A percentile compares a stretch with the other conserved stretches of the same genome.
phyloP scores from a whole-genome alignment of 2,329 filamentous ascomycete genomes.

The Fonsecaea nubica region DNA sequence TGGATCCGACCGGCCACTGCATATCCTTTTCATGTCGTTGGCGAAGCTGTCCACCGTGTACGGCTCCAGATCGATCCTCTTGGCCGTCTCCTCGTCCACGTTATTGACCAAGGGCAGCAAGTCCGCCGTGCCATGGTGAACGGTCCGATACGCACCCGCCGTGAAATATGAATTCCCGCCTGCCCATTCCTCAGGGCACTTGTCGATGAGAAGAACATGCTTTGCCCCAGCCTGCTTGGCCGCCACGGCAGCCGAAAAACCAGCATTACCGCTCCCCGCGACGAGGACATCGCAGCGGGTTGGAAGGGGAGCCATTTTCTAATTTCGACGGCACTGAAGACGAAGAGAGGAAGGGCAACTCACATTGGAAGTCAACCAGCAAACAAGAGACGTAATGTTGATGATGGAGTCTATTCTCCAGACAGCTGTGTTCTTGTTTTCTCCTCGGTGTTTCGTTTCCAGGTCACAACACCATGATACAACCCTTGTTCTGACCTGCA shows the following conservation, averaged over 20 bases:
- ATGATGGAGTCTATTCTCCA: not conserved
- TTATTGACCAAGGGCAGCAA: conserved; percentile 69
- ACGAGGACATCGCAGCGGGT: conserved; percentile 54
- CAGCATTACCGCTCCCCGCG: conserved; percentile 69
- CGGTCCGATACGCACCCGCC: conserved; percentile 67
- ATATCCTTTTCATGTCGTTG: conserved; percentile 64
- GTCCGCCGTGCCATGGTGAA: conserved; percentile 62
- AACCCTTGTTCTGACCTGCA: not conserved
- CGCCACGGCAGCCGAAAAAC: conserved; percentile 65
- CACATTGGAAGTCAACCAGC: not conserved
- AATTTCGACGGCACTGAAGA: too few relatives aligned
- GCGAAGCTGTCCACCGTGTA: conserved; percentile 64
- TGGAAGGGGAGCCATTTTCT: conserved; percentile 12
- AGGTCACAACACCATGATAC: not conserved
- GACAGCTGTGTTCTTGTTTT: not conserved
- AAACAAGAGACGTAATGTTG: not conserved
- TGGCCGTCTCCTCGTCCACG: conserved; percentile 49
- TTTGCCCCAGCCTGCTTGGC: conserved; percentile 56
- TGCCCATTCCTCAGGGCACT: conserved; percentile 63
- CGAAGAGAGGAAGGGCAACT: not conserved
- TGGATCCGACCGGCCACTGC: conserved; percentile 60
- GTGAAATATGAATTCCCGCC: conserved; percentile 72
- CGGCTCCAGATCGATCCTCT: conserved; percentile 63
- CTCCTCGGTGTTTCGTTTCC: too few relatives aligned
- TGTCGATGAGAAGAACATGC: conserved; percentile 59